Conservation (phyloP, 495 filamentous ascomycete species). For the Elasticomyces elasticus region DNA sequence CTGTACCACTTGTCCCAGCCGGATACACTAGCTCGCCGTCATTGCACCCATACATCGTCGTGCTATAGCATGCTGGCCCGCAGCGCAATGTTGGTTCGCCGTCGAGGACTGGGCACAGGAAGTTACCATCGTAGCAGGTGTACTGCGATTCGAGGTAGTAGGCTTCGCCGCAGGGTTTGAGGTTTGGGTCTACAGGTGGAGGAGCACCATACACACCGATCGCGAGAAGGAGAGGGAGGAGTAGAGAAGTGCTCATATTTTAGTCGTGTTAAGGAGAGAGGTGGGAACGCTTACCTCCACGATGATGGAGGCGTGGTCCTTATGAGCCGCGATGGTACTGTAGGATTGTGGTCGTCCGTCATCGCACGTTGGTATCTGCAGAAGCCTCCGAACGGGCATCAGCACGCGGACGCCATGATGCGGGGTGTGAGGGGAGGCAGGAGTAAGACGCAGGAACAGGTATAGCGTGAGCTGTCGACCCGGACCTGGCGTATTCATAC, state of each 20-base stretch:
- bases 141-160: constrained; percentile 35
- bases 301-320: not conserved
- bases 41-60: constrained; percentile 28
- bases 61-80: constrained; percentile 34
- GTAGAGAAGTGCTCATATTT: not conserved
- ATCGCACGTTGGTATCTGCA: not conserved
- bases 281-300: not conserved
- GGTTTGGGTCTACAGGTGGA: constrained; percentile 1
- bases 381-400: not conserved
- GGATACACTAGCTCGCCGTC: constrained; percentile 27
- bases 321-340: not conserved
- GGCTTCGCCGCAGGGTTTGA: constrained; percentile 32
- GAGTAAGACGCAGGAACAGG: not conserved
- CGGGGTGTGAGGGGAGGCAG: not conserved
- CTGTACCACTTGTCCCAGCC: not conserved
- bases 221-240: not conserved
- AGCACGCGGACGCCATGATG: not conserved
- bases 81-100: constrained; percentile 32
- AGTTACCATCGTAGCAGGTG: constrained; percentile 36
- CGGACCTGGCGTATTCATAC: too few relatives aligned
- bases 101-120: constrained; percentile 34
- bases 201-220: not conserved
- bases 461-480: too few relatives aligned
- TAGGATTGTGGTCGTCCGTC: not conserved
- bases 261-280: not conserved